phyloP scores from a whole-genome alignment of 2,329 filamentous ascomycete genomes.

The Alternaria hordeiaustralica region DNA sequence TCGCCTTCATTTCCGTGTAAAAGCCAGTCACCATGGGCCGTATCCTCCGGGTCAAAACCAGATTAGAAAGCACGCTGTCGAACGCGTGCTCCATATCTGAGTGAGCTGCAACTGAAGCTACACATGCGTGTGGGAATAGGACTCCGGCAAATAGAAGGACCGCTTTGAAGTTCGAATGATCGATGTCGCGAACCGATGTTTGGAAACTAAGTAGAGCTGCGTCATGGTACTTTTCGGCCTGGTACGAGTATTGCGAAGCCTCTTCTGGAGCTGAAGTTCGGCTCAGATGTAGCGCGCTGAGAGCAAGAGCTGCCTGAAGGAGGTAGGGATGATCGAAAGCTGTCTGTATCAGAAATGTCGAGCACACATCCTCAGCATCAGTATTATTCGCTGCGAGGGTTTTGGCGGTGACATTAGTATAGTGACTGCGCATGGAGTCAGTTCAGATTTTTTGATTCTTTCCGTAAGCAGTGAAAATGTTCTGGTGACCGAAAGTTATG shows the following conservation, averaged over 20 bases:
- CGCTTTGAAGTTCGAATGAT: constrained; percentile 49
- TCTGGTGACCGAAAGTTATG: background rate
- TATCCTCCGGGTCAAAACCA: constrained; percentile 30
- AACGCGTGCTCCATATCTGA: constrained; percentile 26
- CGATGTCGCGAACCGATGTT: constrained; percentile 37
- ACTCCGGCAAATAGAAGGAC: constrained; percentile 33
- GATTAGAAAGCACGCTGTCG: constrained; percentile 29
- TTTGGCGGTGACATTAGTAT: constrained; percentile 34
- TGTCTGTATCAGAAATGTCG: constrained; percentile 35
- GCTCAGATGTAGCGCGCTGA: constrained; percentile 54
- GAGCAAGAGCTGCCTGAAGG: constrained; percentile 53
- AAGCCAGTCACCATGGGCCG: constrained; percentile 32
- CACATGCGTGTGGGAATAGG: constrained; percentile 34
- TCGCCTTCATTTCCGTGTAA: constrained; percentile 20
- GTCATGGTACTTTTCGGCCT: constrained; percentile 32
- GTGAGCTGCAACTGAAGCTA: constrained; percentile 14
- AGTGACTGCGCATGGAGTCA: constrained; percentile 24
- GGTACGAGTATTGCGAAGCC: constrained; percentile 18
- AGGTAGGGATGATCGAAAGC: constrained; percentile 53
- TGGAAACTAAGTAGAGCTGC: constrained; percentile 29
- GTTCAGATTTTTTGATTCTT: background rate
- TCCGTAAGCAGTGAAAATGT: background rate
- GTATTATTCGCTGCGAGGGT: constrained; percentile 26
- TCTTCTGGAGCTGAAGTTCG: constrained; percentile 33
- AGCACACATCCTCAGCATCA: constrained; percentile 26